Base-by-base conservation (phyloP, 371 early-diverging fungal species). In the Mycotypha africana region DNA sequence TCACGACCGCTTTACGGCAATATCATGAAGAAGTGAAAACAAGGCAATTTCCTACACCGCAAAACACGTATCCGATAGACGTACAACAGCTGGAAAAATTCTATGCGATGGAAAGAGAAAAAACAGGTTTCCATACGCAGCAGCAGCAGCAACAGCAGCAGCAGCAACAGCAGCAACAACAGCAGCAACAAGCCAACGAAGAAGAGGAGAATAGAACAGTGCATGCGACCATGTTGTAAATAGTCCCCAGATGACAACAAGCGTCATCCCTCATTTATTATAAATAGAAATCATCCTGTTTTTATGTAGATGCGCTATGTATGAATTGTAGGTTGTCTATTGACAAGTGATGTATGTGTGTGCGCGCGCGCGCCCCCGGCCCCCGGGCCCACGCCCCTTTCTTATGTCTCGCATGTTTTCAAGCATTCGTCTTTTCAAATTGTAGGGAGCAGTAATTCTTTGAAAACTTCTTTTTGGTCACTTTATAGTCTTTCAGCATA, bases 11-110 rank as follows among this genome's bases (percentile, higher is more conserved):
- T 0, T 38, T 95, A 42, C 64, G 54, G 37, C 67, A 80, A 48
- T 97, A 86, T 55, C 73, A 74, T 34, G 60, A 72, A 9, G 95
- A 91, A 44, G 95, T 95, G 39, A 84, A 85, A 50, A 36, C 65
- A 1, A 62, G 89, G 21, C 36, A 49, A 21, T 97, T 97, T 72
- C 97, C 95, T n/a, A 83, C 74, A 4, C 63, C 64, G 39, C 74
- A 72, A 54, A 78, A 85, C 64, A 92, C 84, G 7, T 91, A 88
- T 51, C 78, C 84, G 2, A 87, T 87, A 69, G 69, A 76, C 35
- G 69, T 74, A 20, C 66, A 54, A 11, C 82, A 84, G 45, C 51
- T 77, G 24, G 70, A 72, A 25, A 70, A 70, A 39, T 82, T 81
- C 45, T 61, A 62, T 54, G 45, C 53, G 10, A 26, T 42, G 34